These are phyloP conservation scores for Aphanomyces cochlioides DNA, from an alignment of 352 stramenopile species.

Conservation along the genomic window DNA sequence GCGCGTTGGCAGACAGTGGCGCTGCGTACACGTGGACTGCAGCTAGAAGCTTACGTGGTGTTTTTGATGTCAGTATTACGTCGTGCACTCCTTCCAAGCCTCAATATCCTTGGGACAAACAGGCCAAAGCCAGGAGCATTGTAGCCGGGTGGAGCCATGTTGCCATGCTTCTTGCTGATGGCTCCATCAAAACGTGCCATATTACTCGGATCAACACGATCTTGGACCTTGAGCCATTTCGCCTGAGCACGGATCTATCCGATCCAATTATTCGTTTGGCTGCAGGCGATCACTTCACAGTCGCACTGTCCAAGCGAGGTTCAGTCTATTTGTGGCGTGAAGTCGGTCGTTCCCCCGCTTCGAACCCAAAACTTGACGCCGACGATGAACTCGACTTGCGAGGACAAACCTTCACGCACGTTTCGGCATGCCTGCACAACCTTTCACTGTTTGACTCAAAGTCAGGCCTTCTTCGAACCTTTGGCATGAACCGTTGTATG, in stretches of 20 bases:
- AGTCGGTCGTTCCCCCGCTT: not conserved
- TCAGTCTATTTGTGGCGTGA: constrained; percentile 5
- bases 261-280: constrained; percentile 14
- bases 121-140: not conserved
- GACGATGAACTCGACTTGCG: not conserved
- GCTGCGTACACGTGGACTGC: constrained; percentile 7
- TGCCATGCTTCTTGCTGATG: not conserved
- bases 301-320: not conserved
- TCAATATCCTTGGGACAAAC: too few relatives aligned
- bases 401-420: not conserved
- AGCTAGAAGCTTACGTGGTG: too few relatives aligned
- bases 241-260: not conserved
- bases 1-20: constrained; percentile 12
- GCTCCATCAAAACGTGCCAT: constrained; percentile 5
- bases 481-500: not conserved
- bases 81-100: too few relatives aligned
- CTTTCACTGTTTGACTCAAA: constrained; percentile 2
- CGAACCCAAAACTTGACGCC: not conserved
- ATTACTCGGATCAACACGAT: not conserved
- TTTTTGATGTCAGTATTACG: too few relatives aligned
- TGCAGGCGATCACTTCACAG: constrained; percentile 16
- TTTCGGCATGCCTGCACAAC: constrained; percentile 1
- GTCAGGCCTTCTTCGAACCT: not conserved
- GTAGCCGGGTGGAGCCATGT: constrained; percentile 11
- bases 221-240: not conserved